phyloP scores from a whole-genome alignment of 2,329 filamentous ascomycete genomes.

The Nannizziopsis arthrosporioides region DNA sequence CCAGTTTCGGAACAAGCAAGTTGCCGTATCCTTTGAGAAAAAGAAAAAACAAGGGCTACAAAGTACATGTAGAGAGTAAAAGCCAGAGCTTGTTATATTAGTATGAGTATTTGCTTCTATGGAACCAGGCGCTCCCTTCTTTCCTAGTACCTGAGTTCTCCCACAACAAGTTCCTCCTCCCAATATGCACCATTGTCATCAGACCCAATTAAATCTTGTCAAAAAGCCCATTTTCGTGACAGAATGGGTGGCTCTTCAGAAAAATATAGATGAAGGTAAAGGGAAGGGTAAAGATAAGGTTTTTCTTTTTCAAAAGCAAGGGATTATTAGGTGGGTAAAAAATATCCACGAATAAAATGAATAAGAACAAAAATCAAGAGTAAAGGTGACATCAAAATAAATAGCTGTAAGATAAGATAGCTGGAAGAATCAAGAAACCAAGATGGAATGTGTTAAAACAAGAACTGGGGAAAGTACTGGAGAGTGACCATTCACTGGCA shows the following conservation, averaged over 20 bases:
- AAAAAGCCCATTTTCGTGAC: conserved; percentile 1
- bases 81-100: conserved; percentile 7
- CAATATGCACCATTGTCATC: conserved; percentile 10
- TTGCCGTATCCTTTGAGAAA: not conserved
- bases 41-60: no score
- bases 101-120: conserved; percentile 11
- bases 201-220: conserved; percentile 7
- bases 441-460: not conserved
- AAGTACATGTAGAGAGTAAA: not conserved
- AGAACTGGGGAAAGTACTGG: not conserved
- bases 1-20: not conserved
- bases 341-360: not conserved
- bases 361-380: not conserved
- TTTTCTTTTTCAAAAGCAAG: conserved; percentile 4
- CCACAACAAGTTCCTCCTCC: conserved; percentile 1
- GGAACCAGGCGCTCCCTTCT: conserved; percentile 15
- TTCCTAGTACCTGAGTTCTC: conserved; percentile 15
- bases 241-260: not conserved
- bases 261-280: conserved; percentile 2
- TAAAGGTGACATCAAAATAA: not conserved
- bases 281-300: no score
- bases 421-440: not conserved
- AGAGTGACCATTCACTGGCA: not conserved
- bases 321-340: not conserved
- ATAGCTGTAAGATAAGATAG: not conserved